These are phyloP conservation scores for Mucor irregularis DNA, from an alignment of 371 early-diverging fungal genomes.

Conservation along the genomic window DNA sequence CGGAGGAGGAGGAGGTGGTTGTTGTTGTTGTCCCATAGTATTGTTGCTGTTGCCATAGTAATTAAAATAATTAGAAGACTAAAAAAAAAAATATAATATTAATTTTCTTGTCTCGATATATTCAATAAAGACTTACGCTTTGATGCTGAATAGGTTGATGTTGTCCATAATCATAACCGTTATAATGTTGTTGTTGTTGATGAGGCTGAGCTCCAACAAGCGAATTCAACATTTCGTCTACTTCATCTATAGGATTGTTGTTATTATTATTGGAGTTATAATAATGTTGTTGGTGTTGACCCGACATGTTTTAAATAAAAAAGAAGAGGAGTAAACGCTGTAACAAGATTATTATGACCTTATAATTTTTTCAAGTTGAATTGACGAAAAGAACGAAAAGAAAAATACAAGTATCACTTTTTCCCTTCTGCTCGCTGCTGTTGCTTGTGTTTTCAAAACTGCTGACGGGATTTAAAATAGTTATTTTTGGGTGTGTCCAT, in stretches of 20 bases:
- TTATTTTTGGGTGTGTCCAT: too few relatives aligned
- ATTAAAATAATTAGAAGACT: slow-evolving; percentile 8
- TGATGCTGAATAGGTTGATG: background rate
- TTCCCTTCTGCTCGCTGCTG: too few relatives aligned
- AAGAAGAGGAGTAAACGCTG: background rate
- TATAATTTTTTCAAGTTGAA: background rate
- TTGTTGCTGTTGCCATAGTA: slow-evolving; percentile 2
- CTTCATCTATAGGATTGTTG: slow-evolving; percentile 8
- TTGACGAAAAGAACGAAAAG: too few relatives aligned
- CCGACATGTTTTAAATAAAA: slow-evolving; percentile 14
- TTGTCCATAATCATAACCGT: background rate
- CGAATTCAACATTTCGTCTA: slow-evolving; percentile 20
- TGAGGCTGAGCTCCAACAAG: slow-evolving; percentile 18
- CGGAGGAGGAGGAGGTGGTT: slow-evolving; percentile 16
- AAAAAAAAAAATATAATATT: background rate
- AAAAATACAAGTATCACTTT: too few relatives aligned
- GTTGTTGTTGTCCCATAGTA: too few relatives aligned
- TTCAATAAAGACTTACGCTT: background rate
- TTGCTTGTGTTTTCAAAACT: too few relatives aligned
- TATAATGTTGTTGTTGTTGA: slow-evolving; percentile 4
- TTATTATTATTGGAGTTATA: slow-evolving; percentile 1
- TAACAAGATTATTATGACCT: background rate
- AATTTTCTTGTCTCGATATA: background rate
- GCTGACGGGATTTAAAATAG: too few relatives aligned
- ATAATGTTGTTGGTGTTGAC: slow-evolving; percentile 14